Evolutionary conservation across 1,284 basidiomycete genomes (phyloP).

Genomic region (Boletellus deceptivus): DNA sequence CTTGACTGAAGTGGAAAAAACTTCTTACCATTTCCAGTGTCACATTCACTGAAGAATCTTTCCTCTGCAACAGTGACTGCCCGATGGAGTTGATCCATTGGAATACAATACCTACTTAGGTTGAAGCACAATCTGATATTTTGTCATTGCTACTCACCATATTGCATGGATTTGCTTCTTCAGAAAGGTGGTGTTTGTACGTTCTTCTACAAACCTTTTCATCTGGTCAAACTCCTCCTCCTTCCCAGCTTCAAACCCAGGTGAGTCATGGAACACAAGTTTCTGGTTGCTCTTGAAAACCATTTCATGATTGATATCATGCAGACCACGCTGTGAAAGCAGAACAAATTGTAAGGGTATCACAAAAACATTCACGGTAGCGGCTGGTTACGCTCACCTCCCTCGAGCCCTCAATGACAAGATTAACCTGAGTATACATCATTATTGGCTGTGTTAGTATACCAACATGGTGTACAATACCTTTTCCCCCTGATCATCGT

Average conservation of each 20-base stretch:
- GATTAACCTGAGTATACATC: too few relatives aligned
- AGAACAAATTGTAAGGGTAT: too few relatives aligned
- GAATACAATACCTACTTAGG: neutral
- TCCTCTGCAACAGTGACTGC: neutral
- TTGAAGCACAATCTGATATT: neutral
- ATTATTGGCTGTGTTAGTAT: too few relatives aligned
- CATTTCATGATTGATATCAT: too few relatives aligned
- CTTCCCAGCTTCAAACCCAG: too few relatives aligned
- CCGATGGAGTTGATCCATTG: constrained; percentile 1
- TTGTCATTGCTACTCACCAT: neutral
- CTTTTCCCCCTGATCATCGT: too few relatives aligned
- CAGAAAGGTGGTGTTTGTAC: neutral
- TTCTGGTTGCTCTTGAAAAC: neutral
- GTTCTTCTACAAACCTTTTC: neutral
- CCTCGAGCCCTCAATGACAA: too few relatives aligned
- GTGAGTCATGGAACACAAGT: constrained; percentile 2
- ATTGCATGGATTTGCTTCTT: neutral
- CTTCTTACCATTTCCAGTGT: neutral
- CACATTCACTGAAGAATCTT: constrained; percentile 1
- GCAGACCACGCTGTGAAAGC: too few relatives aligned
- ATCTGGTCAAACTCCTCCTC: neutral
- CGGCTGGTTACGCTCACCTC: too few relatives aligned
- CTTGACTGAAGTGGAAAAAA: neutral
- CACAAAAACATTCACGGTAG: too few relatives aligned
- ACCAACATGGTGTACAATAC: too few relatives aligned